Evolutionary conservation across 805 yeast species (phyloP).

Genomic region (Metschnikowia rubicola): DNA sequence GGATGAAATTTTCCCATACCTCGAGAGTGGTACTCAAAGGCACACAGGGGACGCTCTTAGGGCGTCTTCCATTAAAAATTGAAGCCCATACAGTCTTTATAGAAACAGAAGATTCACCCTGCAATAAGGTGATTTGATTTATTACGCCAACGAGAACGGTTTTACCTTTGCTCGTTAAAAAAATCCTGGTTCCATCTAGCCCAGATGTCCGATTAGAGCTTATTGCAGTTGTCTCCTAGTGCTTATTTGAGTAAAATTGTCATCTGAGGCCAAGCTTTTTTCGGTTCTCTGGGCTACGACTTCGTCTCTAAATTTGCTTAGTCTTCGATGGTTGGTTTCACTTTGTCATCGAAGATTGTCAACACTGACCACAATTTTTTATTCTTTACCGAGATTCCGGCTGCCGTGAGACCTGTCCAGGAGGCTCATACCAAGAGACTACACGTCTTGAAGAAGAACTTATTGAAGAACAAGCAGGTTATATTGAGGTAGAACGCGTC

Average conservation of each 20-base stretch:
- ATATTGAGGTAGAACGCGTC: conserved; percentile 83
- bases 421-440: conserved; percentile 94
- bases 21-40: no score
- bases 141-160: conserved; percentile 98
- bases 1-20: no score
- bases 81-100: no score
- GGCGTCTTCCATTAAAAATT: no score
- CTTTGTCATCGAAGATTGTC: conserved; percentile 91
- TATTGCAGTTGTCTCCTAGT: conserved; percentile 99
- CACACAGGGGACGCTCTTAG: no score
- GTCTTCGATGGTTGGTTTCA: conserved; percentile 82
- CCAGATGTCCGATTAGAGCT: conserved; percentile 85
- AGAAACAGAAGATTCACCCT: conserved; percentile 99
- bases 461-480: conserved; percentile 98
- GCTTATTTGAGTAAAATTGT: conserved; percentile 99
- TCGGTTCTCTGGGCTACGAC: conserved; percentile 91
- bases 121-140: conserved; percentile 99
- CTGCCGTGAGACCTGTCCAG: conserved; percentile 95
- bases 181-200: conserved; percentile 99
- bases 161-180: conserved; percentile 97
- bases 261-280: conserved; percentile 99
- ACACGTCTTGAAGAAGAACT: conserved; percentile 85
- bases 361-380: conserved; percentile 95
- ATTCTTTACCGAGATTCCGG: conserved; percentile 98
- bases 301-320: conserved; percentile 91